Base-by-base conservation (phyloP, 495 filamentous ascomycete species). In the Talaromyces stipitatus region DNA sequence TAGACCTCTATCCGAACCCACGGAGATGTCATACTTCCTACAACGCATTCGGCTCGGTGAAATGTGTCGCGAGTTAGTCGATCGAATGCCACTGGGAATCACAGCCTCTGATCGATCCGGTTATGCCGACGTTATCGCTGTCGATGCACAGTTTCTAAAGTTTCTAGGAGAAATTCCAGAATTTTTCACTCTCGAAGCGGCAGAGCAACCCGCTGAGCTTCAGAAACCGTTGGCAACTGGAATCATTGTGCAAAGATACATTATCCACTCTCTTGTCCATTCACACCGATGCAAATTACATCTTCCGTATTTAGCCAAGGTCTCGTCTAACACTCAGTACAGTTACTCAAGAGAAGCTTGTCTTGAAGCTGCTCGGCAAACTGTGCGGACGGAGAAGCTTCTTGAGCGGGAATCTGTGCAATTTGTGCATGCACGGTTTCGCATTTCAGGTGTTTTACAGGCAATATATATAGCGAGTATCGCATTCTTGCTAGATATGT, bases 41-140 rank as follows among this genome's bases (percentile, higher is more conserved):
- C 72, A 76, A 30, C 60, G 77, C 45, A 75, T 75, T 43, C 73
- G 70, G 27, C 60, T 81, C 2, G 70, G 66, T 4, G 78, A 79
- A 30, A 59, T 79, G 11, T 72, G 69, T 53, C 72, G 75, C 16
- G 67, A 68, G 20, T 61, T 78, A 3, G 65, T 69, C 16, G 79
- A 82, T 55, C 65, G 63, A 22, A 65, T 58, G 22, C 67, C 68
- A 0, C 59, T 77, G 27, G 45, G 32, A 4, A 46, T 58, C 8
- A 36, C 38, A 5, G 27, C 58, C 24, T 4, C 29, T 14, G 62
- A 54, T 4, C 54, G 36, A 2, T 54, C 56, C 3, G 54, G 56
- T 28, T 63, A 69, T 41, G 43, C 65, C 26, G 58, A 56, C 14
- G 48, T 72, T 5, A 58, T 67, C 55, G 59, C 67, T 3, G 64